Base-by-base conservation (phyloP, 164 flowering plant species). In the Tetrastigma voinierianum region DNA sequence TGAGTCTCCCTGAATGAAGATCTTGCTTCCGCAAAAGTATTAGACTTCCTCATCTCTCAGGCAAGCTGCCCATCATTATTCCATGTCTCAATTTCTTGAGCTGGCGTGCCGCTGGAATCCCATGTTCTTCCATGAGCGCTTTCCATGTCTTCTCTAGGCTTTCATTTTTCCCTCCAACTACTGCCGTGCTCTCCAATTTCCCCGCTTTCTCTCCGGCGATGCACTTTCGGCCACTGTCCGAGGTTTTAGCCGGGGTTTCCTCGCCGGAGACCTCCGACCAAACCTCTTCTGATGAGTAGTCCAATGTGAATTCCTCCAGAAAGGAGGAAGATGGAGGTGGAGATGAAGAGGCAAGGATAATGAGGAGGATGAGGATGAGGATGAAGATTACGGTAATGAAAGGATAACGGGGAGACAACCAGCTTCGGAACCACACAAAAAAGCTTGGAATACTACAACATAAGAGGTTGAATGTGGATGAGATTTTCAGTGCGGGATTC, bases 81-180 rank as follows among this genome's bases (percentile, higher is more conserved):
- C 76, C 77, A 77, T 9, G 82, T 76, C 18, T 71, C 78, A 12
- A 74, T 76, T 76, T 81, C 72, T 66, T 73, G 44, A 76, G 75
- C 45, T 57, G 68, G 32, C 51, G 55, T 21, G 18, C 46, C 61
- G 14, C 44, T 21, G 44, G 40, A 25, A 58, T 58, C 53, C 71
- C 67, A n/a, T 70, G 60, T 59, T 67, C 71, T 46, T 71, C 85
- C 44, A 49, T 76, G 10, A 81, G 78, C 23, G 67, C 55, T 47
- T 49, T 61, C 84, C 84, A 81, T 13, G 78, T 76, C 8, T 66
- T 75, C 2, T 78, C 80, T 67, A 78, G 46, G 3, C 66, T 51
- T 19, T 61, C 67, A 9, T 69, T 70, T 11, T 70, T 51, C n/a
- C 16, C n/a, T 5, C n/a, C n/a, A 15, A 15, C 12, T 2, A 56